Base-by-base conservation (phyloP, 1,284 basidiomycete species). In the Sphaerobolus stellatus region DNA sequence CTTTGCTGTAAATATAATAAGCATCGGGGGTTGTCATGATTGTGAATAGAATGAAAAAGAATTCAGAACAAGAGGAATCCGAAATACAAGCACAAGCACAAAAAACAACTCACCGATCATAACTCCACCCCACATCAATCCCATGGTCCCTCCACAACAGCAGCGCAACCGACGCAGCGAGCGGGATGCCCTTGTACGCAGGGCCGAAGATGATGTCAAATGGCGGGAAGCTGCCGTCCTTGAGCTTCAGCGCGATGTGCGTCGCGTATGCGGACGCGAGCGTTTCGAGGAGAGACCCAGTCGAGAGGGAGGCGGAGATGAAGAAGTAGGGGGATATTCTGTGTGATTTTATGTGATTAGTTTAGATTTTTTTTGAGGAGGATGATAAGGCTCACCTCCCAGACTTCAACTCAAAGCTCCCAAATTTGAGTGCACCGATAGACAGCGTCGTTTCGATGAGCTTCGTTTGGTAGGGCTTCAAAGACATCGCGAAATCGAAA, bases 181-280 rank as follows among this genome's bases (percentile, higher is more conserved):
- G 84, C 0, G 96, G 86, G 66, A 99, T 99, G 38, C 94, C 96
- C 75, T 99, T 99, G 79, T 99, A 99, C 3, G 97, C 96, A 0
- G 96, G 97, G 0, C 96, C 97, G 66, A 98, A 98, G 28, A 98
- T 80, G 41, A 98, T 83, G 64, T 97, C 94, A 63, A 98, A 97
- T 51, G 78, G 64, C 2, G 86, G 86, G 14, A 90, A 70, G 1
- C 78, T 68, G 4, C 70, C 70, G 9, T 76, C 62, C 27, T 77
- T 67, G 50, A 81, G 73, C 29, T 54, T 68, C 44, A 54, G 51
- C 20, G 70, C 71, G 64, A 94, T 86, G n/a, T 90, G 90, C 2
- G 84, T 72, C 4, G 96, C 93, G 64, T 97, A 98, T 14, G 95
- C 93, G n/a, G 81, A 77, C 7, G 94, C 88, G 27, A 97, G 78